phyloP scores from a whole-genome alignment of 805 yeast species.

The Saturnispora mendoncae region DNA sequence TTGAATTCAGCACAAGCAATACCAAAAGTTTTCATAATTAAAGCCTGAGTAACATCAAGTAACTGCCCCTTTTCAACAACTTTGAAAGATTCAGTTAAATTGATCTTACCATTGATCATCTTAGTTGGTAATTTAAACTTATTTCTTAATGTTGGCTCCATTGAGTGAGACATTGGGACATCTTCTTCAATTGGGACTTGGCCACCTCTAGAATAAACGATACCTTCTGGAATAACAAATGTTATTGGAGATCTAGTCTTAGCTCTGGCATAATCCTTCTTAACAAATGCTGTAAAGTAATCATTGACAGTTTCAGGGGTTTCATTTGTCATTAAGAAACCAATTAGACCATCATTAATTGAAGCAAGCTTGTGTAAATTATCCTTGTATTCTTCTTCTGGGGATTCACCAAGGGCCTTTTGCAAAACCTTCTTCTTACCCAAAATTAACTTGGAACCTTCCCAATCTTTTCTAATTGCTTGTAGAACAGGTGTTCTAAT shows the following conservation, averaged over 20 bases:
- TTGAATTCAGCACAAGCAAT: slow-evolving; percentile 88
- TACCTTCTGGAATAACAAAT: slow-evolving; percentile 82
- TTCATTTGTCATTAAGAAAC: slow-evolving; percentile 85
- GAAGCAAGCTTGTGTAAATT: slow-evolving; percentile 63
- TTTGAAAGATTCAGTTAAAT: slow-evolving; percentile 61
- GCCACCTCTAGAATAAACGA: slow-evolving; percentile 92
- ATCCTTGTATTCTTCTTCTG: slow-evolving; percentile 85
- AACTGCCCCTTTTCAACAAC: slow-evolving; percentile 76
- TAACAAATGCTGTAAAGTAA: slow-evolving; percentile 73
- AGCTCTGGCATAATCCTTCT: slow-evolving; percentile 82
- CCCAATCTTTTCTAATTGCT: slow-evolving; percentile 88
- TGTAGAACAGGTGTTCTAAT: slow-evolving; percentile 95
- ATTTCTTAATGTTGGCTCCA: slow-evolving; percentile 87
- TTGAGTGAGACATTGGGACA: slow-evolving; percentile 91
- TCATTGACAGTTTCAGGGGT: slow-evolving; percentile 77
- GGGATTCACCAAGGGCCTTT: slow-evolving; percentile 82
- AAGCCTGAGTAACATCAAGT: slow-evolving; percentile 83
- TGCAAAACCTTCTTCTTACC: slow-evolving; percentile 92
- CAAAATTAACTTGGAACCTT: slow-evolving; percentile 76
- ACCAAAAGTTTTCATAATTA: slow-evolving; percentile 90
- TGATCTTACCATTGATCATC: slow-evolving; percentile 81
- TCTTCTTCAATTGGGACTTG: slow-evolving; percentile 85
- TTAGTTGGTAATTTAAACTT: slow-evolving; percentile 86
- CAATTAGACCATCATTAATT: slow-evolving; percentile 68
- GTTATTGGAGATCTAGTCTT: slow-evolving; percentile 77